These are phyloP conservation scores for Sclerotiophoma versabilis DNA, from an alignment of 2,329 filamentous ascomycete genomes.

Conservation along the genomic window DNA sequence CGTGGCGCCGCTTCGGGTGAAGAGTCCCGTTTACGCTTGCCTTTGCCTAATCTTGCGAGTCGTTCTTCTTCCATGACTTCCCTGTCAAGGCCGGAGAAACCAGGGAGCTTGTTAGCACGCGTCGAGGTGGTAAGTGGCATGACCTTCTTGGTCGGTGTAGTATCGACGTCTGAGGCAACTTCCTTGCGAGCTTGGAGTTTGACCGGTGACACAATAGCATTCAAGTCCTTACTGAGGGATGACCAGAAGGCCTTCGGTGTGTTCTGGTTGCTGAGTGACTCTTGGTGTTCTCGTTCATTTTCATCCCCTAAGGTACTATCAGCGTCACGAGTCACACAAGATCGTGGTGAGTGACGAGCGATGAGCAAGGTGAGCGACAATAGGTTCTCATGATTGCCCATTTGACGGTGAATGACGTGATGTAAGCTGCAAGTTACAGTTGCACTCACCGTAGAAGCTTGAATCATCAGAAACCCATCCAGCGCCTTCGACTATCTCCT, in stretches of 20 bases:
- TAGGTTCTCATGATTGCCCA: not conserved
- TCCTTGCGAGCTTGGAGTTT: conserved; percentile 10
- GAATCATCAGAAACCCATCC: conserved; percentile 54
- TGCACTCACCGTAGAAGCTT: conserved; percentile 53
- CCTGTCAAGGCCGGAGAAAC: conserved; percentile 11
- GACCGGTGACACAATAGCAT: conserved; percentile 25
- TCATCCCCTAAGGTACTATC: conserved; percentile 35
- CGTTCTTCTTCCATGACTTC: conserved; percentile 25
- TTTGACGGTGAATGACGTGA: conserved; percentile 5
- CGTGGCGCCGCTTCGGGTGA: conserved; percentile 16
- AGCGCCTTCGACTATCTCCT: conserved; percentile 37
- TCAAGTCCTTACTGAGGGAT: conserved; percentile 32
- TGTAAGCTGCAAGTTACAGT: not conserved
- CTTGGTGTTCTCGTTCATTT: conserved; percentile 34
- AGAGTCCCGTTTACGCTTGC: conserved; percentile 20
- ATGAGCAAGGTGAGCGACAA: not conserved
- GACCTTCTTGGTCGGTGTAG: conserved; percentile 14
- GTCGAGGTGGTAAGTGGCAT: conserved; percentile 8
- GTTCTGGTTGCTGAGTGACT: conserved; percentile 23
- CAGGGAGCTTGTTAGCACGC: conserved; percentile 8
- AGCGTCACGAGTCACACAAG: conserved; percentile 2
- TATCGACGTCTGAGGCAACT: conserved; percentile 1
- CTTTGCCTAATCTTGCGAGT: conserved; percentile 11
- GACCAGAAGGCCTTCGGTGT: conserved; percentile 29
- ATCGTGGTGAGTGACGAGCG: not conserved